Base-by-base conservation (phyloP, 176 grass and related monocot species). In the Aegilops tauschii region DNA sequence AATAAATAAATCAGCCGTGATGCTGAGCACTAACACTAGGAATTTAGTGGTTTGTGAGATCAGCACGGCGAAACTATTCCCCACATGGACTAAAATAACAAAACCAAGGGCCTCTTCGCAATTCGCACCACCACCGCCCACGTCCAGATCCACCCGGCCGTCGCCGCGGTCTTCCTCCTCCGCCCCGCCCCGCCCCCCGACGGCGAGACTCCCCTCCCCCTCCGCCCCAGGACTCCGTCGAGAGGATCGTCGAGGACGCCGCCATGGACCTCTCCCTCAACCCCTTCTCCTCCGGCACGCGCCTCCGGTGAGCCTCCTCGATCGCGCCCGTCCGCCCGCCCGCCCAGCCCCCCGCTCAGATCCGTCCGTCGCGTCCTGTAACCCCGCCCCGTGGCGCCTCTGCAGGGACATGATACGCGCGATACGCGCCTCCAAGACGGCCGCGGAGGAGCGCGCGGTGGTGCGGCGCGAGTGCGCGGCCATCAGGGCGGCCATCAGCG, bases 391-490 rank as follows among this genome's bases (percentile, higher is more conserved):
- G 69, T 59, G 86, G 25, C 45, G 44, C 16, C 47, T 62, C 23
- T 47, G 80, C 87, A 99, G 97, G 90, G 97, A 99, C 59, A 99
- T 99, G 97, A 99, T 99, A 92, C 90, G 94, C 14, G 73, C 94
- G 63, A 97, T 99, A 91, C 94, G 97, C 63, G 92, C 94, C 56
- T 97, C 90, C 89, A 99, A 99, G 93, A 99, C 97, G 79, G 97
- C 97, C 12, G 97, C 97, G 29, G 97, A 99, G 91, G 97, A 99
- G 85, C 92, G 97, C 37, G 97, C 90, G 40, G 97, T 99, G 59
- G 97, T 99, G 75, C 93, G 97, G 85, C 93, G 95, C 81, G 97
- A 99, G 90, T 99, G 97, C 83, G 97, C 97, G 27, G 94, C 97
- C 78, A 99, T 99, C 80, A 94, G 97, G 73, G 87, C 97, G n/a